Percentiles rank a stretch among this genome's conserved stretches.
These are phyloP conservation scores for Hypoxylon sp. DNA, from an alignment of 2,329 filamentous ascomycete species.

Conservation along the genomic window DNA sequence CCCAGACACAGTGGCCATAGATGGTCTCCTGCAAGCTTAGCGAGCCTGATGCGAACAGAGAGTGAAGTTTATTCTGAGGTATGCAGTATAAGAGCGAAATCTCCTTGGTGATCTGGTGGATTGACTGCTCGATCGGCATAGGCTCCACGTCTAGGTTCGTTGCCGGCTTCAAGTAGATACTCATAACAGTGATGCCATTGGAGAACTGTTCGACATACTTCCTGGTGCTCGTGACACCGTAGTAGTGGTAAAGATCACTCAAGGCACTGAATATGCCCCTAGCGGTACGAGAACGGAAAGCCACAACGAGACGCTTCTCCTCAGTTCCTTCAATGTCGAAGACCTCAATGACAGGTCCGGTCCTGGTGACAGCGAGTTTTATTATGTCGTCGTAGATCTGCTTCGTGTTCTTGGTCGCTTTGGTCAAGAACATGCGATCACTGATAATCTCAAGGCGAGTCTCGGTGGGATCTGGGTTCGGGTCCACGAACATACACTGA, in stretches of 20 bases:
- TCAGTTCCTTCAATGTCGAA: slow-evolving; percentile 93
- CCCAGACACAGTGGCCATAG: slow-evolving; percentile 97
- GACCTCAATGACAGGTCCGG: slow-evolving; percentile 96
- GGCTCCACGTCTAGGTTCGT: slow-evolving; percentile 66
- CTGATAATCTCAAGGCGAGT: slow-evolving; percentile 92
- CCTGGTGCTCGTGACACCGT: slow-evolving; percentile 92
- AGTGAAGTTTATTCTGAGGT: slow-evolving; percentile 95
- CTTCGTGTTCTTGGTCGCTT: slow-evolving; percentile 96
- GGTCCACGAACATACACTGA: slow-evolving; percentile 88
- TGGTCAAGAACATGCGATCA: slow-evolving; percentile 93
- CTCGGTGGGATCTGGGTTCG: slow-evolving; percentile 80
- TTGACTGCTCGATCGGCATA: slow-evolving; percentile 91
- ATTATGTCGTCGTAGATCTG: slow-evolving; percentile 96
- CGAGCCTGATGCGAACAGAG: slow-evolving; percentile 85
- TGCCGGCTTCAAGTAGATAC: slow-evolving; percentile 87
- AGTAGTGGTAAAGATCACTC: slow-evolving; percentile 98
- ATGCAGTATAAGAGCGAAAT: slow-evolving; percentile 97
- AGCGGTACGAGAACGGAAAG: slow-evolving; percentile 93
- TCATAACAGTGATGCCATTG: slow-evolving; percentile 97
- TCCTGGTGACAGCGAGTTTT: slow-evolving; percentile 82
- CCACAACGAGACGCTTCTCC: slow-evolving; percentile 94
- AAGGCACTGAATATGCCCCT: slow-evolving; percentile 94
- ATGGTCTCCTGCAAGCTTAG: slow-evolving; percentile 96
- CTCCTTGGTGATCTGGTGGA: slow-evolving; percentile 99
- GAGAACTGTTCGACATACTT: slow-evolving; percentile 99